Evolutionary conservation across 371 early-diverging fungal genomes (phyloP), one percentile per base, ranked within the genome.

Genomic region (Syncephalis plumigaleata): DNA sequence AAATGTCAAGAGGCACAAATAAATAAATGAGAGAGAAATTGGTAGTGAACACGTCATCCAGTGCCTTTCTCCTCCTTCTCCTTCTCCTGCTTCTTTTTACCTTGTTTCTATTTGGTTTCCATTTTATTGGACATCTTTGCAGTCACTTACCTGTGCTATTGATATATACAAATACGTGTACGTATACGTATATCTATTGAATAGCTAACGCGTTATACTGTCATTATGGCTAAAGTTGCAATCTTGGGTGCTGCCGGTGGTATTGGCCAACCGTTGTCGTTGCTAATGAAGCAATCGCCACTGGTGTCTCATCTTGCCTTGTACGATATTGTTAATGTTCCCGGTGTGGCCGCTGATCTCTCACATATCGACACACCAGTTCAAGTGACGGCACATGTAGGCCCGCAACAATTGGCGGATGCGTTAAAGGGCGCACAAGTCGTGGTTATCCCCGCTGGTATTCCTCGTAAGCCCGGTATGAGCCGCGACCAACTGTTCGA

Each of bases 391-490:
- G 60, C 57, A 1, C 48, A 56, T 24, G 57, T 54, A 4, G 22
- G 31, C 11, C 31, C 31, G 31, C 31, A 31, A 11, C 31, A 31
- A 11, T 77, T 96, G 66, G 78, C 78, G 69, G 74, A 69, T 55
- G 86, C 96, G 31, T 70, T 98, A 47, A 66, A 74, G 54, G 94
- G 80, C 51, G 75, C 83, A 39, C 82, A 92, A 55, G 65, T 95
- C 51, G 89, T 98, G 52, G 85, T 94, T 57, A 91, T 95, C 68
- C 97, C 98, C 47, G 98, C 98, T 56, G 98, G 98, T 67, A 92
- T 96, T 45, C 97, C 98, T 55, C 81, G 98, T 57, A 98, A 98
- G 83, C 98, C 97, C 54, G 96, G 95, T 53, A 98, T 98, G 98
- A 95, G 96, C 60, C 87, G 98, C 65, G 95, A 94, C 66, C 95